Evolutionary conservation across 768 basidiomycete species (phyloP).

Genomic region (Chalciporus pseudorubinellus): DNA sequence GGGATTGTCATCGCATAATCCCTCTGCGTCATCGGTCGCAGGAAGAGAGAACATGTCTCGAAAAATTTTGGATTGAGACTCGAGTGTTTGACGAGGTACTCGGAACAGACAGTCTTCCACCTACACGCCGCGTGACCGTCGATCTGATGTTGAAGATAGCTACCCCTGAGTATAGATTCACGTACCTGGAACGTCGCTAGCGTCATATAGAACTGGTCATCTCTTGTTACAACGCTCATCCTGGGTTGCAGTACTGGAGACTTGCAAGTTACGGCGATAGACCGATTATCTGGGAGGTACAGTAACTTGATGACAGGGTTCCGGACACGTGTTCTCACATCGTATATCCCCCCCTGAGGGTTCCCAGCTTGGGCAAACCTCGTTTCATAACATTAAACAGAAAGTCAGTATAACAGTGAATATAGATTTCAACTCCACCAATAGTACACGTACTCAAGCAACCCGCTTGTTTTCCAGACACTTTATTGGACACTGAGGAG

Average conservation of each 20-base stretch:
- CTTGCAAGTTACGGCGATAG: neutral
- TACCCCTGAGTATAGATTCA: too few species aligned
- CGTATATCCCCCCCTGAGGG: too few species aligned
- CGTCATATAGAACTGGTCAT: constrained; percentile 6
- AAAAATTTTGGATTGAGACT: constrained; percentile 13
- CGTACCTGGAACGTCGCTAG: constrained; percentile 1
- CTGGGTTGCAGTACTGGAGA: neutral
- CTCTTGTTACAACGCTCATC: neutral
- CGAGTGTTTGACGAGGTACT: constrained; percentile 11
- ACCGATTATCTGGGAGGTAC: neutral
- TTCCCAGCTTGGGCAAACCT: neutral
- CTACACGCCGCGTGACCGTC: too few species aligned
- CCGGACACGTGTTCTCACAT: neutral
- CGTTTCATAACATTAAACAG: neutral
- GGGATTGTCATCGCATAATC: neutral
- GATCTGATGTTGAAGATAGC: too few species aligned
- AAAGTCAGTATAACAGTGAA: too few species aligned
- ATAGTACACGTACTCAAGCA: too few species aligned
- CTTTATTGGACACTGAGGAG: too few species aligned
- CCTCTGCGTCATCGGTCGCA: constrained; percentile 3
- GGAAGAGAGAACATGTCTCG: constrained; percentile 12
- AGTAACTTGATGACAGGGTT: neutral
- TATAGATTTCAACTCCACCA: too few species aligned
- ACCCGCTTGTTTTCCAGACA: too few species aligned
- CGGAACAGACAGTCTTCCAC: constrained; percentile 16